Evolutionary conservation across 805 yeast species (phyloP), one percentile per base, ranked within the genome.

Genomic region (Phaffomyces thermotolerans): DNA sequence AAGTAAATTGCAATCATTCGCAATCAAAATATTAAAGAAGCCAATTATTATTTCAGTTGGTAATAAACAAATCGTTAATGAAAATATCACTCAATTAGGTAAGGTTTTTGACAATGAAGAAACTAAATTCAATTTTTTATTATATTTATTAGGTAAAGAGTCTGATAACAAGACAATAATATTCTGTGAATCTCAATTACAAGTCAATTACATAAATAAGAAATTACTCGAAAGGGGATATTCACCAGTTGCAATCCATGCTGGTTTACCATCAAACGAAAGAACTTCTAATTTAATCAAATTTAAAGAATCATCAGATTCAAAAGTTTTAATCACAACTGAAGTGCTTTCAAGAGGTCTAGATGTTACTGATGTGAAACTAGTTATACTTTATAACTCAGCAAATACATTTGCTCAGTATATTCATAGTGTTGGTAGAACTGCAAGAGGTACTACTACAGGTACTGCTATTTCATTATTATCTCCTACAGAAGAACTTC

Each of bases 311-410:
- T 44, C 52, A 3, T 7, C 43, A 24, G 69, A 71, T 0, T 65
- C 78, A 4, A 75, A 78, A 43, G 76, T 89, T 1, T 66, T 93
- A 39, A 76, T 93, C 24, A 96, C 97, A 8, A 93, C 99, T 0
- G 93, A 96, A 2, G 84, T 93, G 23, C 88, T 97, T 3, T 96
- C 99, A 0, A 72, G 99, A 49, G 99, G 99, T 0, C 67, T 93
- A 22, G 97, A 93, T 63, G 96, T 93, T n/a, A 84, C 88, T 41
- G 83, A 81, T 20, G 73, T 91, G 23, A 79, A 79, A 45, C 61
- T 90, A 36, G 98, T 93, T 2, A 68, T 93, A 7, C 85, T 93
- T 65, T 85, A 74, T 54, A 89, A 84, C 51, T 74, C 87, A 0
- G 95, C 96, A 1, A 85, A 74, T 50, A 95, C 90, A 47, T 73